Conservation (phyloP, 768 basidiomycete genomes). For the Austroboletus eburneus region DNA sequence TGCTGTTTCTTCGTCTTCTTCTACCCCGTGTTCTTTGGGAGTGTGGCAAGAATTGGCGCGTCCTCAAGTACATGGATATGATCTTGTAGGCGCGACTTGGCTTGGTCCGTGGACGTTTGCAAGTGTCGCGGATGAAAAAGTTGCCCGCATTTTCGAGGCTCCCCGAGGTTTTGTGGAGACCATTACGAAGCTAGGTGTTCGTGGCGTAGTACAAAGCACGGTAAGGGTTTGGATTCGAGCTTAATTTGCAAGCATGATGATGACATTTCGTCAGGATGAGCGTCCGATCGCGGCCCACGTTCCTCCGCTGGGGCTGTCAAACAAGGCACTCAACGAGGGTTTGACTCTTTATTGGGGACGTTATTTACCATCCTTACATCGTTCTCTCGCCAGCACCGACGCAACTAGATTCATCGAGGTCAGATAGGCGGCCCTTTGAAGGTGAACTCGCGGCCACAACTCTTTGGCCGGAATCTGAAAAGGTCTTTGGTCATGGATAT, state of each 20-base stretch:
- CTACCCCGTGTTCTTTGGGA: slow-evolving; percentile 8
- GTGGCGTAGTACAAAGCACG: slow-evolving; percentile 44
- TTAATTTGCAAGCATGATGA: neutral
- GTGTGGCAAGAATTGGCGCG: slow-evolving; percentile 86
- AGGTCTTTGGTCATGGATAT: slow-evolving; percentile 97
- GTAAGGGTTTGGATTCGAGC: slow-evolving; percentile 31
- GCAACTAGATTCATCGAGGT: slow-evolving; percentile 13
- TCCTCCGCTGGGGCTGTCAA: slow-evolving; percentile 90
- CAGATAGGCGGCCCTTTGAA: slow-evolving; percentile 67
- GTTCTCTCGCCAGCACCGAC: slow-evolving; percentile 9
- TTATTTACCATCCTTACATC: neutral
- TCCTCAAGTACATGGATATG: slow-evolving; percentile 97
- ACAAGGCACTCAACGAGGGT: slow-evolving; percentile 84
- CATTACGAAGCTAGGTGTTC: slow-evolving; percentile 48
- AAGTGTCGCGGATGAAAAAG: slow-evolving; percentile 95
- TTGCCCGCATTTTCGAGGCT: slow-evolving; percentile 89
- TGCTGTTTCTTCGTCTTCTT: slow-evolving; percentile 31
- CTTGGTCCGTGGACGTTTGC: slow-evolving; percentile 74
- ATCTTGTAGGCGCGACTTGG: slow-evolving; percentile 77
- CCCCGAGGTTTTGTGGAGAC: slow-evolving; percentile 73
- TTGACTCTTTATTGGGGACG: neutral
- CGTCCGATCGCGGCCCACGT: slow-evolving; percentile 82
- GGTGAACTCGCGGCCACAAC: slow-evolving; percentile 85
- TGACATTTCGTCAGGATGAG: slow-evolving; percentile 37
- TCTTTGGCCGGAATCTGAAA: slow-evolving; percentile 95